phyloP scores from a whole-genome alignment of 495 filamentous ascomycete genomes.

The Elasticomyces elasticus region DNA sequence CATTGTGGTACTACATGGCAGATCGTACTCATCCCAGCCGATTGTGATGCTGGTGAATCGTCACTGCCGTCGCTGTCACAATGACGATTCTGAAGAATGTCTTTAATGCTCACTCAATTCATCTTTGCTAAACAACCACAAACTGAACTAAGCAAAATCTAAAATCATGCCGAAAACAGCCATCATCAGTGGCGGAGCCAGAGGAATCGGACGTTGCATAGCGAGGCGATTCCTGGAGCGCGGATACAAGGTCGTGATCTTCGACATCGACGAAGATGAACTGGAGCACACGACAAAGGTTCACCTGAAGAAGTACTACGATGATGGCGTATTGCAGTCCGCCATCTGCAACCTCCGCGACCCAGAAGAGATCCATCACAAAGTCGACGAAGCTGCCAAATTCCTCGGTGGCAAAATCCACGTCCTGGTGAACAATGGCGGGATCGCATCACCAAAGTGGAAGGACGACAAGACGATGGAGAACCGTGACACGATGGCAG shows the following conservation, averaged over 20 bases:
- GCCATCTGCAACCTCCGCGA: conserved; percentile 13
- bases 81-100: no score
- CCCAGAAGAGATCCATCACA: conserved; percentile 5
- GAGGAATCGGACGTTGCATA: not conserved
- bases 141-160: no score
- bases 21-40: no score
- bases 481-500: not conserved
- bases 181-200: not conserved
- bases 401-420: conserved; percentile 17
- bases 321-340: not conserved
- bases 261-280: conserved; percentile 22
- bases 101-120: no score
- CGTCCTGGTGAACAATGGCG: conserved; percentile 18
- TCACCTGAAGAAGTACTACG: conserved; percentile 4
- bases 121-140: no score
- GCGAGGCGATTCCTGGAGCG: not conserved
- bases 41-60: no score
- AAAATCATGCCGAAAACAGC: not conserved
- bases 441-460: conserved; percentile 10
- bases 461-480: conserved; percentile 10
- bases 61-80: no score
- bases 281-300: conserved; percentile 6
- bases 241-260: conserved; percentile 21
- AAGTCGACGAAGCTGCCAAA: conserved; percentile 14
- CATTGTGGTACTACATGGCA: no score